These are phyloP conservation scores for Saccharum hybrid DNA, from an alignment of 202 grass and related monocot genomes.

Conservation along the genomic window DNA sequence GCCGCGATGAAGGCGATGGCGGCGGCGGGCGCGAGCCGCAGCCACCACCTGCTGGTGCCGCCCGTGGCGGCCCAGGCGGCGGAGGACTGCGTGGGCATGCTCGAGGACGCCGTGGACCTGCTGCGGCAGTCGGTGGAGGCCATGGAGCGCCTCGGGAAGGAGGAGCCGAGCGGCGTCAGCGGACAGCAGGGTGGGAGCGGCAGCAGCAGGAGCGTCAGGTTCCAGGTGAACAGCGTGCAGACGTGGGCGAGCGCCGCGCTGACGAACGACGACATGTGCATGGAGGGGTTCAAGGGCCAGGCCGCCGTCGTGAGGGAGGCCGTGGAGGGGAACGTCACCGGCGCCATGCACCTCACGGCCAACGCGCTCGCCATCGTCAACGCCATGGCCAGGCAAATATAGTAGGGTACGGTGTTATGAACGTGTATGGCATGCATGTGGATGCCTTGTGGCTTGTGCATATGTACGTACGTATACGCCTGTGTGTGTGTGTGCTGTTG, in stretches of 20 bases:
- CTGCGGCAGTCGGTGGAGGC: slow-evolving; percentile 52
- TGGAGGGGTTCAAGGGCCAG: slow-evolving; percentile 62
- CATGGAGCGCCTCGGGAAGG: slow-evolving; percentile 42
- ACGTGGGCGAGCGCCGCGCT: slow-evolving; percentile 88
- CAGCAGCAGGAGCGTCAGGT: slow-evolving; percentile 5
- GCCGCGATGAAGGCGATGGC: slow-evolving; percentile 48
- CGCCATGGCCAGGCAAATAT: slow-evolving; percentile 48
- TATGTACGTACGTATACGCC: not conserved
- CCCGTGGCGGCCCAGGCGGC: slow-evolving; percentile 47
- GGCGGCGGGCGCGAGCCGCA: not conserved
- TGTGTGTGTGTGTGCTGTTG: not conserved
- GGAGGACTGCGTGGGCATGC: slow-evolving; percentile 60
- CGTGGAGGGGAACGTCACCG: slow-evolving; percentile 50
- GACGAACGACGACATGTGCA: slow-evolving; percentile 74
- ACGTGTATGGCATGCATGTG: not conserved
- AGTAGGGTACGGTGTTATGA: not conserved
- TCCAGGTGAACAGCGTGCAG: slow-evolving; percentile 57
- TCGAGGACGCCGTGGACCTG: slow-evolving; percentile 55
- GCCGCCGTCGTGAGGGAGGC: slow-evolving; percentile 45
- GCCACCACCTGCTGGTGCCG: slow-evolving; percentile 16
- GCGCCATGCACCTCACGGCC: slow-evolving; percentile 57
- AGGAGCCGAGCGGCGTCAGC: not conserved
- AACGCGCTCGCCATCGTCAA: slow-evolving; percentile 77
- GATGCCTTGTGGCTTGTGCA: not conserved
- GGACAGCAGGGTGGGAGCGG: not conserved